Evolutionary conservation across 78 protist genomes (phyloP), one percentile per base, ranked within the genome.

Genomic region (Dictyostelium firmibasis): DNA sequence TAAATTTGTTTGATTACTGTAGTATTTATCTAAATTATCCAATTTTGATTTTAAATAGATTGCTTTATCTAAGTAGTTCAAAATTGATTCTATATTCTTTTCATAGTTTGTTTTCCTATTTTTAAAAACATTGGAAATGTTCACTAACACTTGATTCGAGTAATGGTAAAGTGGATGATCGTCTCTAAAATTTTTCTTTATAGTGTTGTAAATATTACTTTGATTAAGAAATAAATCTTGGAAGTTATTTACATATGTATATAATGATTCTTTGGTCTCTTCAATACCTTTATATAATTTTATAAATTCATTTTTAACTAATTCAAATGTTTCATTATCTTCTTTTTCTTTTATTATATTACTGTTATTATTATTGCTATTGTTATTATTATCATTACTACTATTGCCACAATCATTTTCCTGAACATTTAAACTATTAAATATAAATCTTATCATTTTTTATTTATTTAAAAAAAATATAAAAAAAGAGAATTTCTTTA

Each of bases 121-220:
- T n/a, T 76, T 25, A 38, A 76, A 76, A 38, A 38, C 60, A 8
- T 41, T 76, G 2, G 29, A 7, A n/a, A 13, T 4, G 41, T 38
- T 18, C 0, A 36, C 20, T 38, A 76, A 38, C 9, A 76, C 18
- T 38, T 76, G 83, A 72, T 76, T 38, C 8, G 33, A 76, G 23
- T 76, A 38, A n/a, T 76, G 83, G 3, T 41, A 76, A 7, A 76
- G 57, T 38, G 62, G 83, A 76, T 76, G 60, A 11, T 76, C 83
- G 6, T 18, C 9, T 36, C 57, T 76, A n/a, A 76, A 76, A 38
- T 76, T 76, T 11, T n/a, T 33, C 41, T 41, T 76, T n/a, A 75
- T 36, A 23, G 27, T 72, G 33, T 72, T 72, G 36, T 33, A 72
- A 16, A 33, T 70, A 70, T 31, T 70, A 31, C 7, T 31, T 27